phyloP scores from a whole-genome alignment of 306 rosid genomes.

The Quercus engelmannii region DNA sequence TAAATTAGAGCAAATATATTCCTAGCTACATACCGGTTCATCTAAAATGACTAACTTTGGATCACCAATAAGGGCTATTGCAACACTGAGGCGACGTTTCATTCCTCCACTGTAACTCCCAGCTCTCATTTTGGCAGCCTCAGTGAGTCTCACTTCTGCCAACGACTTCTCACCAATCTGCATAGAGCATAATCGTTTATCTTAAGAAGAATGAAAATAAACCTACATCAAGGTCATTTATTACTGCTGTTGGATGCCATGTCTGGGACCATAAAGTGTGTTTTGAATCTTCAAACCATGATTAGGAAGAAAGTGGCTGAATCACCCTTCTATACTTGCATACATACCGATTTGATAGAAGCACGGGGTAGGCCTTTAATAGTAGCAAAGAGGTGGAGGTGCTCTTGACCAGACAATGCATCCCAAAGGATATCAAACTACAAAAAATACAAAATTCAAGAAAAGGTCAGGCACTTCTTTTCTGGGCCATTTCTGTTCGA shows the following conservation, averaged over 20 bases:
- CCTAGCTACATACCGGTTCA: conserved; percentile 64
- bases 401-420: conserved; percentile 71
- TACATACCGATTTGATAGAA: conserved; percentile 59
- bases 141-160: conserved; percentile 71
- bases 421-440: conserved; percentile 96
- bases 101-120: conserved; percentile 95
- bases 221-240: background rate
- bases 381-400: conserved; percentile 77
- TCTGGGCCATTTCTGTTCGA: conserved; percentile 9
- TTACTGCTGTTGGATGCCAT: background rate
- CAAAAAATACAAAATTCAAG: conserved; percentile 16
- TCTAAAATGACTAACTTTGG: conserved; percentile 80
- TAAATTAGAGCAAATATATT: conserved; percentile 6
- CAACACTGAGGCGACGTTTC: conserved; percentile 93
- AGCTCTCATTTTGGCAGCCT: conserved; percentile 69
- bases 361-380: conserved; percentile 73
- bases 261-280: background rate
- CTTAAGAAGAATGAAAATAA: conserved; percentile 10
- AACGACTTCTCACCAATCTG: conserved; percentile 56
- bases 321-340: conserved; percentile 11
- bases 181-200: conserved; percentile 18
- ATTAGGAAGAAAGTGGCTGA: background rate
- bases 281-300: background rate
- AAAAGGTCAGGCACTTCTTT: conserved; percentile 1
- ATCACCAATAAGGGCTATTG: conserved; percentile 89